A percentile compares a stretch with the other conserved stretches of the same genome.
These are phyloP conservation scores for Pseudoscleropodium purum DNA, from an alignment of 225 moss, liverwort and hornwort species.

Conservation along the genomic window DNA sequence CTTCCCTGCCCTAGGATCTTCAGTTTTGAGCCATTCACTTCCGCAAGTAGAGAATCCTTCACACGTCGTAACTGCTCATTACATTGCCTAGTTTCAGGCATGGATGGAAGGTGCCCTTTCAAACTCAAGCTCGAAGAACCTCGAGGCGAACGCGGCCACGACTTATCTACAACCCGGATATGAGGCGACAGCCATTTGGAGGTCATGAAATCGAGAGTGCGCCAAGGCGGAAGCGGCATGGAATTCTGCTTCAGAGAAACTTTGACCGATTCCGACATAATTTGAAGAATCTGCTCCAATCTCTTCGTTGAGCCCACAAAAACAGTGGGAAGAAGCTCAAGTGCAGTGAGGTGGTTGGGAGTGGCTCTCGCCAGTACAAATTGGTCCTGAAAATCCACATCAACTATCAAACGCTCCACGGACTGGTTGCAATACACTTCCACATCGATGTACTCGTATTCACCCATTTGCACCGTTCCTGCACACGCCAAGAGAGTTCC, in stretches of 20 bases:
- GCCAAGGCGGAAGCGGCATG: slow-evolving; percentile 81
- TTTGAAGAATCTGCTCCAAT: slow-evolving; percentile 52
- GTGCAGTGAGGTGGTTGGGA: slow-evolving; percentile 34
- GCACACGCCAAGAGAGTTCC: not conserved
- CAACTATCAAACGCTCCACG: slow-evolving; percentile 52
- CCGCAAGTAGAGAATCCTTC: slow-evolving; percentile 48
- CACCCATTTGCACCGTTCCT: slow-evolving; percentile 45
- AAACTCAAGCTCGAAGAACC: slow-evolving; percentile 35
- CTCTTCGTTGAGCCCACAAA: slow-evolving; percentile 54
- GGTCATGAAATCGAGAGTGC: slow-evolving; percentile 64
- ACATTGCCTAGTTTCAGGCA: slow-evolving; percentile 40
- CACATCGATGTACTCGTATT: slow-evolving; percentile 71
- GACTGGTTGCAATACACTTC: slow-evolving; percentile 24
- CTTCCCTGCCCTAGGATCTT: slow-evolving; percentile 9
- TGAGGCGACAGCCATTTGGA: slow-evolving; percentile 62
- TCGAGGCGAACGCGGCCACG: not conserved
- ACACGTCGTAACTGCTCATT: slow-evolving; percentile 51
- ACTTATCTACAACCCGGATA: slow-evolving; percentile 26
- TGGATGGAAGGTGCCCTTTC: slow-evolving; percentile 24
- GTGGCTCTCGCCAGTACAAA: slow-evolving; percentile 75
- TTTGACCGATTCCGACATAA: slow-evolving; percentile 71
- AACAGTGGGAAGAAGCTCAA: slow-evolving; percentile 53
- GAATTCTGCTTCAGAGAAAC: slow-evolving; percentile 48
- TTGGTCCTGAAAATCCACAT: slow-evolving; percentile 69
- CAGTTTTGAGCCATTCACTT: slow-evolving; percentile 34